A percentile compares a stretch with the other conserved stretches of the same genome.
Evolutionary conservation across 2,329 filamentous ascomycete genomes (phyloP).

Genomic region (Trichophyton schoenleinii): DNA sequence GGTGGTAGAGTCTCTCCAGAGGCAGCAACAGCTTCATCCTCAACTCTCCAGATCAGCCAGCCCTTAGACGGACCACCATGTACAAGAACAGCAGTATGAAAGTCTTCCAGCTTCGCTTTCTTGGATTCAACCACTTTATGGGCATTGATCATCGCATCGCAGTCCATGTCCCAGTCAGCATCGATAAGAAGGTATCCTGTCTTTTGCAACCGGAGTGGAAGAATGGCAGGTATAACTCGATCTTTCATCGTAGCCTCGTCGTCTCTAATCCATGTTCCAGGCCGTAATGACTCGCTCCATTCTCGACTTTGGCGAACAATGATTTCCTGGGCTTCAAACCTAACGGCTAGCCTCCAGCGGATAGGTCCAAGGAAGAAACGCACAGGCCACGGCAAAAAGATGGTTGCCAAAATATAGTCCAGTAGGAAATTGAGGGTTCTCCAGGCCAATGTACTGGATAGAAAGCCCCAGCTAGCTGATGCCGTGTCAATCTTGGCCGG

Average conservation of each 20-base stretch:
- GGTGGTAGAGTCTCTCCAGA: conserved; percentile 12
- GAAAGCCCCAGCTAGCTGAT: conserved; percentile 43
- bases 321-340: conserved; percentile 68
- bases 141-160: conserved; percentile 63
- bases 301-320: conserved; percentile 61
- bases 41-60: conserved; percentile 54
- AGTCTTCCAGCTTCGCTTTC: conserved; percentile 46
- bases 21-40: conserved; percentile 41
- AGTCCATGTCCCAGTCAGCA: conserved; percentile 77
- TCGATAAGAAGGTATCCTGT: conserved; percentile 83
- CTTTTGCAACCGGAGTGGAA: conserved; percentile 56
- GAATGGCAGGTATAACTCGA: conserved; percentile 56
- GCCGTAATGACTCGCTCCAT: conserved; percentile 45
- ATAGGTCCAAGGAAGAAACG: conserved; percentile 59
- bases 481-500: conserved; percentile 51
- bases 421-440: conserved; percentile 56
- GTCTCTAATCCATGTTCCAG: conserved; percentile 29
- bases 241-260: conserved; percentile 42
- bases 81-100: conserved; percentile 59
- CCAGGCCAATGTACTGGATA: conserved; percentile 45
- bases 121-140: conserved; percentile 53
- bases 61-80: conserved; percentile 51
- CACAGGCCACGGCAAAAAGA: conserved; percentile 61
- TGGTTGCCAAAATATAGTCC: conserved; percentile 57
- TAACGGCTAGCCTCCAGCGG: conserved; percentile 59